Percentiles rank a stretch among this genome's conserved stretches.
Conservation (phyloP, 2,329 filamentous ascomycete genomes). For the Tolypocladium cylindrosporum region DNA sequence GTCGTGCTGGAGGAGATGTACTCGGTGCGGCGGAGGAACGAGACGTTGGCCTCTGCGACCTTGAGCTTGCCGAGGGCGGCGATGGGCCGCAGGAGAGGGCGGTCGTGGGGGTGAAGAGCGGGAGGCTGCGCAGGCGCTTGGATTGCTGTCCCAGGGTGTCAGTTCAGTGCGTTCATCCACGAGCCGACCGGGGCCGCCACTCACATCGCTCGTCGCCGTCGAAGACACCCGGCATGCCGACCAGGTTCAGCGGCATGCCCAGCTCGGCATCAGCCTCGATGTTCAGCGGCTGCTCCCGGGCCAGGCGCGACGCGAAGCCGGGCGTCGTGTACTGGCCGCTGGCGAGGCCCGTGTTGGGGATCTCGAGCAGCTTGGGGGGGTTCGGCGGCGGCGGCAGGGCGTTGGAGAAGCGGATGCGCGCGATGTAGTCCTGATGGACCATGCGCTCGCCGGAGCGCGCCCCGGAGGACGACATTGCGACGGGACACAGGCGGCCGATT, state of each 20-base stretch:
- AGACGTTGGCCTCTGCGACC: constrained; percentile 66
- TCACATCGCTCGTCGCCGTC: constrained; percentile 89
- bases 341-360: constrained; percentile 83
- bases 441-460: constrained; percentile 43
- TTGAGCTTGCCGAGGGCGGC: constrained; percentile 79
- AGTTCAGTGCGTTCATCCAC: not conserved
- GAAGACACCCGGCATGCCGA: constrained; percentile 90
- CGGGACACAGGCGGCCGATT: not conserved
- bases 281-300: constrained; percentile 85
- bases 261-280: constrained; percentile 96
- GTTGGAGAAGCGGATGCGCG: constrained; percentile 91
- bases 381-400: constrained; percentile 87
- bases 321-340: constrained; percentile 84
- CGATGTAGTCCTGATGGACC: constrained; percentile 93
- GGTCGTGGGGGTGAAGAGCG: constrained; percentile 71
- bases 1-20: constrained; percentile 65
- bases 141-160: constrained; percentile 48
- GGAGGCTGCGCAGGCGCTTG: constrained; percentile 65
- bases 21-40: constrained; percentile 90
- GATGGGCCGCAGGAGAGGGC: constrained; percentile 71
- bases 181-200: constrained; percentile 2
- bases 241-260: constrained; percentile 92
- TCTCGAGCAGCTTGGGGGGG: constrained; percentile 92
- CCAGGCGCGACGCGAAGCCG: constrained; percentile 79
- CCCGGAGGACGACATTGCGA: constrained; percentile 22